Evolutionary conservation across 805 yeast genomes (phyloP).

Genomic region (Yamadazyma phyllophila): DNA sequence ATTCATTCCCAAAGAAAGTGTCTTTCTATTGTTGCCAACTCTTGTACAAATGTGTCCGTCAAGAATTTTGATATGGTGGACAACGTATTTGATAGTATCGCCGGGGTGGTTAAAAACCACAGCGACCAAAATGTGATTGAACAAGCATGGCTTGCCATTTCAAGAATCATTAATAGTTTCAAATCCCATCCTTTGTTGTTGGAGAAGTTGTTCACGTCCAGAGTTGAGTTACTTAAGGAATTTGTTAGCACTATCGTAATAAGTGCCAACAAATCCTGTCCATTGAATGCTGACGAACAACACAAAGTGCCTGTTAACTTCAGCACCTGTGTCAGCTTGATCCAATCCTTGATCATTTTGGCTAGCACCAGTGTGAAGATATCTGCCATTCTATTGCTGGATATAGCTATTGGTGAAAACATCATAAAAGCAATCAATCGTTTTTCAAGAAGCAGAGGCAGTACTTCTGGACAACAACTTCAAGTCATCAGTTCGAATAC

Average conservation of each 20-base stretch:
- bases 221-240: conserved; percentile 21
- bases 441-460: conserved; percentile 35
- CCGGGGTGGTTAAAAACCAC: conserved; percentile 52
- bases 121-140: conserved; percentile 62
- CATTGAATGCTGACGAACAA: conserved; percentile 6
- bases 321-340: conserved; percentile 38
- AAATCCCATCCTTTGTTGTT: conserved; percentile 40
- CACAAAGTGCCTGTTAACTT: conserved; percentile 27
- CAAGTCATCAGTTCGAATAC: conserved; percentile 6
- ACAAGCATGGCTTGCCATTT: conserved; percentile 61
- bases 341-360: conserved; percentile 46
- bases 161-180: conserved; percentile 55
- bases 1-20: conserved; percentile 86
- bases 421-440: conserved; percentile 50
- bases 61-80: conserved; percentile 48
- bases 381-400: conserved; percentile 44
- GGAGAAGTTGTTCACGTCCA: conserved; percentile 38
- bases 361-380: conserved; percentile 42
- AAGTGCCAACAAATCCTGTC: conserved; percentile 24
- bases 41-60: conserved; percentile 50
- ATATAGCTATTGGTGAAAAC: conserved; percentile 46
- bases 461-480: neutral
- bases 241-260: conserved; percentile 21
- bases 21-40: conserved; percentile 65
- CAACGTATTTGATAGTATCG: conserved; percentile 58